Percentiles rank a stretch among this genome's conserved stretches.
phyloP scores from a whole-genome alignment of 225 moss, liverwort and hornwort species.

The Marchantia polymorpha region DNA sequence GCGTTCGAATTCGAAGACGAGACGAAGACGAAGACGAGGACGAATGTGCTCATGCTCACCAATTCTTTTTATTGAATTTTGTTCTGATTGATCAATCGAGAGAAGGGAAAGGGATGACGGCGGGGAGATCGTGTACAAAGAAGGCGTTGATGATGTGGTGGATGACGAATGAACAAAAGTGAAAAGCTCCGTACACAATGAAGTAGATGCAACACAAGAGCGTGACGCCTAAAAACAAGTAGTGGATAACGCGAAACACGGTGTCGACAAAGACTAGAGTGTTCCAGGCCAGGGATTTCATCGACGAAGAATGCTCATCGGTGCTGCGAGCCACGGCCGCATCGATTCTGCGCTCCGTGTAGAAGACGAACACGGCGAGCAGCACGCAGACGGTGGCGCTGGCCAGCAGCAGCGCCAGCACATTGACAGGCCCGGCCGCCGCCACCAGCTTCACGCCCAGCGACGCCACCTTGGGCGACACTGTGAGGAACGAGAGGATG shows the following conservation, averaged over 20 bases:
- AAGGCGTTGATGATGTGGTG: slow-evolving; percentile 1
- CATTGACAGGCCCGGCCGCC: slow-evolving; percentile 11
- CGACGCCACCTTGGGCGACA: slow-evolving; percentile 15
- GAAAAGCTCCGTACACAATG: slow-evolving; percentile 11
- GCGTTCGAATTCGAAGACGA: background rate
- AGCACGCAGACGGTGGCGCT: slow-evolving; percentile 5
- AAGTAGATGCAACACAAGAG: slow-evolving; percentile 19
- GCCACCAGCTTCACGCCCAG: slow-evolving; percentile 10
- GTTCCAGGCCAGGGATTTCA: slow-evolving; percentile 12
- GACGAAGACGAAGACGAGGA: too few species aligned
- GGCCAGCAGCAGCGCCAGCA: slow-evolving; percentile 9
- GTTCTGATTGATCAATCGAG: slow-evolving; percentile 13
- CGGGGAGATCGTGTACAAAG: slow-evolving; percentile 9
- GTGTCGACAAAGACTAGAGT: slow-evolving; percentile 21
- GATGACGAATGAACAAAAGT: slow-evolving; percentile 6
- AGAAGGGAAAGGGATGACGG: slow-evolving; percentile 19
- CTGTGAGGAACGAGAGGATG: slow-evolving; percentile 25
- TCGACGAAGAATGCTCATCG: background rate
- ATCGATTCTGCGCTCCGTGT: background rate
- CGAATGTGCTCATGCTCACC: slow-evolving; percentile 10
- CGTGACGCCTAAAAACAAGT: background rate
- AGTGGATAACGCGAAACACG: slow-evolving; percentile 16
- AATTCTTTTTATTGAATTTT: slow-evolving; percentile 13
- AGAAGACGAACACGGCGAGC: background rate
- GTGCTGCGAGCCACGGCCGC: background rate